Evolutionary conservation across 108 stramenopile genomes (phyloP), one percentile per base, ranked within the genome.

Genomic region (Nitzschia sp.): DNA sequence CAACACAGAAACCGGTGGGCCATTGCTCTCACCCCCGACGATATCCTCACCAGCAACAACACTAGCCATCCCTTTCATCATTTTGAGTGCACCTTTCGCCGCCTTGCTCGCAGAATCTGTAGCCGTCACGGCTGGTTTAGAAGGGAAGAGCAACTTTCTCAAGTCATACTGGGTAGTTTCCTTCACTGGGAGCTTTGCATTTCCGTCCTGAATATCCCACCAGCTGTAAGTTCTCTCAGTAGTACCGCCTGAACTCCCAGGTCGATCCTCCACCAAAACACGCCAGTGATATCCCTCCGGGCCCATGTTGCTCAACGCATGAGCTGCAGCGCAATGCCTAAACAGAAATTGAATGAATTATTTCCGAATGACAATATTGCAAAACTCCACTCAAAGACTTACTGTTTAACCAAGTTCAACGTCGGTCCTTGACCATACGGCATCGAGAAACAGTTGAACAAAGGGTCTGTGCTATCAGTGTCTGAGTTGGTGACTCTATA

Each of bases 121-220:
- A 6, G 33, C 24, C 18, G 67, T 33, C 26, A 15, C 3, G 2
- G 66, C 46, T 17, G 63, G 17, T 28, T 71, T 76, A 11, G 84
- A 66, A 1, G 87, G 88, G 23, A 71, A 67, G 55, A 92, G 76
- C 66, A 94, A 75, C 59, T 76, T 75, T 38, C 76, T 74, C 56
- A 95, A 63, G 15, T 90, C 87, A 34, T 72, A 68, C 30, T 70
- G 55, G 8, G 88, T 59, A 4, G 81, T 75, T 62, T 90, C 85
- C 56, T 89, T 90, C 29, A 92, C 75, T 25, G 94, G 94, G 32
- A 95, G 72, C 42, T 82, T 75, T 25, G 90, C 91, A 75, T 84
- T 92, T 59, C 89, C 90, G 55, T 95, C 94, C 59, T 95, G 94
- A 34, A 95, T 82, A 63, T 95, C 94, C 94, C 94, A 95, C 94